A percentile compares a stretch with the other conserved stretches of the same genome.
Evolutionary conservation across 2,329 filamentous ascomycete species (phyloP).

Genomic region (Ophioceras dolichostomum): DNA sequence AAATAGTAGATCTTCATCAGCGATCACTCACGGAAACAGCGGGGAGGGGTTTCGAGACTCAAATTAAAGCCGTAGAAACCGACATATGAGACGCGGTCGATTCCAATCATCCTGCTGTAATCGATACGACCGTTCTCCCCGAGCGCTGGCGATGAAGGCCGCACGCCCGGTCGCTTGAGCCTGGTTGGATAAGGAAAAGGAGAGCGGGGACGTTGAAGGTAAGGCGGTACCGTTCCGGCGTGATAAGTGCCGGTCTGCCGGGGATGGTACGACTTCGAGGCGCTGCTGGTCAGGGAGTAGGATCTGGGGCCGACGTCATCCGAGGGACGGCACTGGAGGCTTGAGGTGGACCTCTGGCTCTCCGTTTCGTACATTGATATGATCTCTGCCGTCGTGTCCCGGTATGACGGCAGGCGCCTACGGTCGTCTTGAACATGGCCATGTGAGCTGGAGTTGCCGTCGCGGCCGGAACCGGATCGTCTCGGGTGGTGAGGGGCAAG

Average conservation of each 20-base stretch:
- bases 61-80: too few species aligned
- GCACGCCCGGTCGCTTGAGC: slow-evolving; percentile 38
- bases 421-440: slow-evolving; percentile 21
- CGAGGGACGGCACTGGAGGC: slow-evolving; percentile 26
- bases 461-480: too few species aligned
- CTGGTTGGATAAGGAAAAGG: slow-evolving; percentile 47
- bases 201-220: slow-evolving; percentile 40
- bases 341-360: slow-evolving; percentile 30
- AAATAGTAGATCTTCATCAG: not conserved
- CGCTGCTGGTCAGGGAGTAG: slow-evolving; percentile 42
- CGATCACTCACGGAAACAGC: too few species aligned
- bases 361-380: slow-evolving; percentile 42
- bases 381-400: slow-evolving; percentile 41
- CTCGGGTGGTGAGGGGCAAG: slow-evolving; percentile 17
- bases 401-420: slow-evolving; percentile 31
- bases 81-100: slow-evolving; percentile 34
- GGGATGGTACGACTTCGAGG: slow-evolving; percentile 22
- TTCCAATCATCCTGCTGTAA: slow-evolving; percentile 36
- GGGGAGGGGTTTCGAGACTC: too few species aligned
- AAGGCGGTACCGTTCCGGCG: not conserved
- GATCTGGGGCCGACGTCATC: slow-evolving; percentile 34
- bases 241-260: not conserved
- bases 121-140: slow-evolving; percentile 33
- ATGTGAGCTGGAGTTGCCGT: too few species aligned
- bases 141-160: slow-evolving; percentile 35